These are phyloP conservation scores for Phyllosticta paracitricarpa DNA, from an alignment of 2,329 filamentous ascomycete genomes.

Conservation along the genomic window DNA sequence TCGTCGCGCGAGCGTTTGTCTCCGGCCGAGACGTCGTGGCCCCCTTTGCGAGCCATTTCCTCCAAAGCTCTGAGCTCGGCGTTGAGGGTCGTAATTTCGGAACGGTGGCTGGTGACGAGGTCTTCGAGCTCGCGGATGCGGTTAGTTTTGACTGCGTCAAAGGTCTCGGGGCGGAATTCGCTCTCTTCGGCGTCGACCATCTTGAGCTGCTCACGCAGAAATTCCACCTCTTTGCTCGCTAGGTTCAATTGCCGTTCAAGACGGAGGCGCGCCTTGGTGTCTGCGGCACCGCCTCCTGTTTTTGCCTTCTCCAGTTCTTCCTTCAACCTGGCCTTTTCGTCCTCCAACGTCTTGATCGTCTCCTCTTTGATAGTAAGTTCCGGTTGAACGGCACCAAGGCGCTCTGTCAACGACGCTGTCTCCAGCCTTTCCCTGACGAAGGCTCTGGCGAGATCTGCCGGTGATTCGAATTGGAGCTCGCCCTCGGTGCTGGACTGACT, in stretches of 20 bases:
- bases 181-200: slow-evolving; percentile 77
- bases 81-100: slow-evolving; percentile 66
- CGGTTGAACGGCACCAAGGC: slow-evolving; percentile 66
- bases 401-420: slow-evolving; percentile 68
- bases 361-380: slow-evolving; percentile 70
- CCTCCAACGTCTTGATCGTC: slow-evolving; percentile 60
- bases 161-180: slow-evolving; percentile 70
- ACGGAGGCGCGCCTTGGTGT: slow-evolving; percentile 59
- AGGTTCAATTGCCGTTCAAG: slow-evolving; percentile 78
- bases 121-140: slow-evolving; percentile 74
- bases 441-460: slow-evolving; percentile 76
- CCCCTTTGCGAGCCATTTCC: slow-evolving; percentile 26
- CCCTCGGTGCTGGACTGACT: slow-evolving; percentile 51
- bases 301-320: slow-evolving; percentile 64
- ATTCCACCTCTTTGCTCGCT: slow-evolving; percentile 86
- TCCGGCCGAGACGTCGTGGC: slow-evolving; percentile 33
- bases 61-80: slow-evolving; percentile 63
- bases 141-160: slow-evolving; percentile 63
- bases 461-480: slow-evolving; percentile 71
- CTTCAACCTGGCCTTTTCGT: slow-evolving; percentile 54
- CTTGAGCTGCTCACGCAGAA: slow-evolving; percentile 83
- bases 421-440: slow-evolving; percentile 75
- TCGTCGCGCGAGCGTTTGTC: slow-evolving; percentile 54
- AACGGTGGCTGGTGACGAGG: slow-evolving; percentile 78
- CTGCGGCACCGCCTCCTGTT: slow-evolving; percentile 36